Conservation (phyloP, 305 asterid species). For the Fraxinus angustifolia region DNA sequence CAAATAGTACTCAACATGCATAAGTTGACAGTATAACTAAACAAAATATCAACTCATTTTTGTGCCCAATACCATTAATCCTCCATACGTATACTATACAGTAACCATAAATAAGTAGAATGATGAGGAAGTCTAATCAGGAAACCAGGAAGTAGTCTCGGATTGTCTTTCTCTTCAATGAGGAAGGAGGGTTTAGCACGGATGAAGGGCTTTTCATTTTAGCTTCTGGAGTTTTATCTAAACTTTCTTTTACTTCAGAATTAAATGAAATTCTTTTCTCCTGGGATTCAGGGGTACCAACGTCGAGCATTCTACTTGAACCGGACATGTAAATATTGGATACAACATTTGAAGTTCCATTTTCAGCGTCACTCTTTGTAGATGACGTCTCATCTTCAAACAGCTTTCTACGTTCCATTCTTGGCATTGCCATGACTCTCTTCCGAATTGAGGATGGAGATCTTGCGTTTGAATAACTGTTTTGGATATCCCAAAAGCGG, state of each 20-base stretch:
- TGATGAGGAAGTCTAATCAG: constrained; percentile 13
- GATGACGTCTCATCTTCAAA: constrained; percentile 45
- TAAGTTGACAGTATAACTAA: neutral
- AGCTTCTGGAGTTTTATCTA: constrained; percentile 59
- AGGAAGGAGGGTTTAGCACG: constrained; percentile 82
- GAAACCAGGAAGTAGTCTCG: constrained; percentile 66
- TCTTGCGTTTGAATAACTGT: constrained; percentile 63
- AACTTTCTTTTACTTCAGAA: constrained; percentile 36
- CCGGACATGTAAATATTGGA: constrained; percentile 27
- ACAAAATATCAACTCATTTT: neutral
- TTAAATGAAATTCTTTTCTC: constrained; percentile 38
- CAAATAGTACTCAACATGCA: neutral
- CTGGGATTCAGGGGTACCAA: constrained; percentile 67
- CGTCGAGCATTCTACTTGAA: constrained; percentile 32
- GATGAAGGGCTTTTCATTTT: constrained; percentile 72
- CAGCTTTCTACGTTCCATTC: constrained; percentile 51
- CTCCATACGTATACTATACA: constrained; percentile 19
- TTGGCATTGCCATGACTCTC: constrained; percentile 63
- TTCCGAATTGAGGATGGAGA: constrained; percentile 82
- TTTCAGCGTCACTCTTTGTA: constrained; percentile 25
- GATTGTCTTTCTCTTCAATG: constrained; percentile 76
- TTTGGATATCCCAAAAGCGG: constrained; percentile 67
- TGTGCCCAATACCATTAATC: neutral
- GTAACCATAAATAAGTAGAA: neutral
- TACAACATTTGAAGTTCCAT: neutral